Percentiles rank a stretch among this genome's conserved stretches.
These are phyloP conservation scores for Filosporella fistucella DNA, from an alignment of 495 filamentous ascomycete genomes.

Conservation along the genomic window DNA sequence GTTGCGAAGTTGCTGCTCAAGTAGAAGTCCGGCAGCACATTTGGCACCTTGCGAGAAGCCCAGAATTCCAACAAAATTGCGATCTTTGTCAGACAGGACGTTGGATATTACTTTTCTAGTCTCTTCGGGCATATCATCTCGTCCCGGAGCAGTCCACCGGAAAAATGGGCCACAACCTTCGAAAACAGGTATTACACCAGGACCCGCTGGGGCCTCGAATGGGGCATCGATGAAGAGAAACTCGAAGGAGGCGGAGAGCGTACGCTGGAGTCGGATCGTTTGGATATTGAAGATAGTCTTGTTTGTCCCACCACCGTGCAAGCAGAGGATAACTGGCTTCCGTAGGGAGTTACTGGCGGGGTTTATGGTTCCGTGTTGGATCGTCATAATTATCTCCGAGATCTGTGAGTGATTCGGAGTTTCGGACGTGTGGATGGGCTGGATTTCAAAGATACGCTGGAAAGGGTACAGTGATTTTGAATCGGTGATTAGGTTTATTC, in stretches of 20 bases:
- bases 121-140: constrained; percentile 1
- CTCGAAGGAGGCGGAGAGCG: constrained; percentile 20
- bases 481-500: no score
- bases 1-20: constrained; percentile 19
- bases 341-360: constrained; percentile 2
- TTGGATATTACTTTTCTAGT: not conserved
- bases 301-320: constrained; percentile 61
- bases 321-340: constrained; percentile 43
- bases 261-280: constrained; percentile 37
- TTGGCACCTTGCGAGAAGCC: constrained; percentile 26
- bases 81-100: not conserved
- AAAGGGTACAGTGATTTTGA: no score
- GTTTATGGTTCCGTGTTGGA: no score
- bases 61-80: constrained; percentile 38
- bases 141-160: constrained; percentile 17
- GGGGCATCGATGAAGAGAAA: constrained; percentile 32
- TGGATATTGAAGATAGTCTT: constrained; percentile 53
- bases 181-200: constrained; percentile 32
- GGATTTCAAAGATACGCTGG: no score
- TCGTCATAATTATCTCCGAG: no score
- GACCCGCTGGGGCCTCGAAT: constrained; percentile 25
- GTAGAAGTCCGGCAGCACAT: constrained; percentile 25
- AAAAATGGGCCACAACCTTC: constrained; percentile 28
- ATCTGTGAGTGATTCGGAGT: no score
- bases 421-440: no score